A percentile compares a stretch with the other conserved stretches of the same genome.
These are phyloP conservation scores for Wickerhamiella pararugosa DNA, from an alignment of 1,139 yeast genomes.

Conservation along the genomic window DNA sequence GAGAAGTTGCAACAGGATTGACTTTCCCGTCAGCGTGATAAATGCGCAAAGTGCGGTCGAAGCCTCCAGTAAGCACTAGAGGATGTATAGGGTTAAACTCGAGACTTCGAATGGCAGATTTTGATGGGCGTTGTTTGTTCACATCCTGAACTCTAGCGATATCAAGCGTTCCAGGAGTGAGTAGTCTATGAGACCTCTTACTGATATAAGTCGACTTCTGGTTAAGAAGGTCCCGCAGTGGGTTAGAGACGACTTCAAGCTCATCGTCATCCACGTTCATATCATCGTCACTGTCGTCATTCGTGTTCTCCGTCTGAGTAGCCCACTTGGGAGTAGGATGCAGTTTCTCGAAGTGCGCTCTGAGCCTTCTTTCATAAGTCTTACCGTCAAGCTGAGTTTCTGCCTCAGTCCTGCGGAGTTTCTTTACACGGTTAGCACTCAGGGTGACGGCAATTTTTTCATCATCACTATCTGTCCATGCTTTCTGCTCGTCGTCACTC, in stretches of 20 bases:
- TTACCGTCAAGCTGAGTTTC: slow-evolving; percentile 50
- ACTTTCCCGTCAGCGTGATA: slow-evolving; percentile 85
- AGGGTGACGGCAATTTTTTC: slow-evolving; percentile 55
- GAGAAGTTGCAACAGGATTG: slow-evolving; percentile 68
- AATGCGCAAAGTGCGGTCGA: slow-evolving; percentile 72
- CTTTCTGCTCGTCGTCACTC: slow-evolving; percentile 27
- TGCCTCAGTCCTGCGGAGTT: slow-evolving; percentile 48
- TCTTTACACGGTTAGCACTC: slow-evolving; percentile 44
- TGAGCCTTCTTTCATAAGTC: slow-evolving; percentile 54
- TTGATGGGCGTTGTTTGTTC: slow-evolving; percentile 50
- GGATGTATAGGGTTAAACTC: slow-evolving; percentile 82
- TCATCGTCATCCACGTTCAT: slow-evolving; percentile 21
- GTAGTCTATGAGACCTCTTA: slow-evolving; percentile 27
- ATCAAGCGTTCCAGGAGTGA: slow-evolving; percentile 59
- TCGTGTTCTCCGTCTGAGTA: slow-evolving; percentile 14
- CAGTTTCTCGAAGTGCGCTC: slow-evolving; percentile 74
- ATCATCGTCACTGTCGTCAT: slow-evolving; percentile 17
- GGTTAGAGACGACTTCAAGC: slow-evolving; percentile 23
- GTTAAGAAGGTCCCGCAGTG: slow-evolving; percentile 42
- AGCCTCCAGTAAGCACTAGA: slow-evolving; percentile 75
- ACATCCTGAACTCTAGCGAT: slow-evolving; percentile 78
- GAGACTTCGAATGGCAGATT: slow-evolving; percentile 67
- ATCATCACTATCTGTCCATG: slow-evolving; percentile 92
- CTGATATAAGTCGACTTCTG: slow-evolving; percentile 40
- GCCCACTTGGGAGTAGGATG: slow-evolving; percentile 90